phyloP scores from a whole-genome alignment of 2,329 filamentous ascomycete species.

The Aurifilum marmelostoma region DNA sequence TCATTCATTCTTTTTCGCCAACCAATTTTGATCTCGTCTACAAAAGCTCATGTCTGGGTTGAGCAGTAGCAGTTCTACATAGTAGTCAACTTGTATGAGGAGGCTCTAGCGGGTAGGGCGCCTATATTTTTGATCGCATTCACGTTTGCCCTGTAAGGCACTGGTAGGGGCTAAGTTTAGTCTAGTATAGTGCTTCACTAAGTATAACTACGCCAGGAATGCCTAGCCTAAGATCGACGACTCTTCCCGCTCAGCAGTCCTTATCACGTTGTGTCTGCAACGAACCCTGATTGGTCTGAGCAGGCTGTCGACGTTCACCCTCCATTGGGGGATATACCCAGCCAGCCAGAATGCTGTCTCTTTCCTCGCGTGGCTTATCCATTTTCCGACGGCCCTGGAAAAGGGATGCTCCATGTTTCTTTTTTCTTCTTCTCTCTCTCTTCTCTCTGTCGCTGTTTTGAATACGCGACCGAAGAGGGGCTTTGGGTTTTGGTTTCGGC shows the following conservation, averaged over 20 bases:
- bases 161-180: too few relatives aligned
- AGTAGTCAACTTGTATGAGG: too few relatives aligned
- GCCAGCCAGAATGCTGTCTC: background rate
- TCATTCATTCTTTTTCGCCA: too few relatives aligned
- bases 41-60: too few relatives aligned
- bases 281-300: conserved; percentile 25
- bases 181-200: too few relatives aligned
- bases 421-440: background rate
- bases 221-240: background rate
- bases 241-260: conserved; percentile 10
- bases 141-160: background rate
- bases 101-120: too few relatives aligned
- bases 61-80: too few relatives aligned
- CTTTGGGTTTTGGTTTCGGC: background rate
- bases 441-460: background rate
- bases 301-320: background rate
- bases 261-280: conserved; percentile 27
- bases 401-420: background rate
- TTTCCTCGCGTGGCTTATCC: background rate
- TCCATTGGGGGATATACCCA: background rate
- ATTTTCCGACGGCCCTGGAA: background rate
- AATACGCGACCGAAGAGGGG: background rate
- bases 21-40: too few relatives aligned
- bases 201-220: background rate
- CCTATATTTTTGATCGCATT: background rate